Conservation (phyloP, 495 filamentous ascomycete genomes). For the Lepidopterella palustris region DNA sequence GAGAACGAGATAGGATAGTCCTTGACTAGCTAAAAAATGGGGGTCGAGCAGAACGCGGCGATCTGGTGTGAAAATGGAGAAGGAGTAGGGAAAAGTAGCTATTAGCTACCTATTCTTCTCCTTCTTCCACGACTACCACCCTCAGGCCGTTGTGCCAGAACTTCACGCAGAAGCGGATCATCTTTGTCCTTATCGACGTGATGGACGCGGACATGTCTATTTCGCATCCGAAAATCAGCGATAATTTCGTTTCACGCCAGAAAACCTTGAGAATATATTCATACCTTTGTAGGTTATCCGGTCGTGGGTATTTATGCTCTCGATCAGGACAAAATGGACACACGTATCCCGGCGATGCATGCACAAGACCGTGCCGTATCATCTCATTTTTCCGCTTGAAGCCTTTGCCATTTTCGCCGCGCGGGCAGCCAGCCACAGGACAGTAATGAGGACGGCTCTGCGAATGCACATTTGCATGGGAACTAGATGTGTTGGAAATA, state of each 20-base stretch:
- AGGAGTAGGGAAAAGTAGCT: no score
- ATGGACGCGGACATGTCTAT: conserved; percentile 87
- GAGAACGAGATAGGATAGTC: no score
- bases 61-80: no score
- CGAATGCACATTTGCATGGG: conserved; percentile 96
- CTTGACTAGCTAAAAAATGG: no score
- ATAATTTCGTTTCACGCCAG: background rate
- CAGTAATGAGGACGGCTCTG: conserved; percentile 88
- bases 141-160: conserved; percentile 75
- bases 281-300: conserved; percentile 95
- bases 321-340: conserved; percentile 95
- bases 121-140: conserved; percentile 78
- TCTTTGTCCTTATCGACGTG: conserved; percentile 83
- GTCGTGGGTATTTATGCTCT: conserved; percentile 93
- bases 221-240: background rate
- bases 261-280: conserved; percentile 26
- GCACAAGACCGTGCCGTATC: conserved; percentile 94
- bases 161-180: conserved; percentile 69
- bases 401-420: conserved; percentile 78
- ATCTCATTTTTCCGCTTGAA: conserved; percentile 99
- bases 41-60: no score
- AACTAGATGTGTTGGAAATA: conserved; percentile 51
- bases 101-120: conserved; percentile 47
- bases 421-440: conserved; percentile 68
- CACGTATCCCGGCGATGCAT: conserved; percentile 91